Evolutionary conservation across 805 yeast species (phyloP).

Genomic region (Phaffomyces antillensis): DNA sequence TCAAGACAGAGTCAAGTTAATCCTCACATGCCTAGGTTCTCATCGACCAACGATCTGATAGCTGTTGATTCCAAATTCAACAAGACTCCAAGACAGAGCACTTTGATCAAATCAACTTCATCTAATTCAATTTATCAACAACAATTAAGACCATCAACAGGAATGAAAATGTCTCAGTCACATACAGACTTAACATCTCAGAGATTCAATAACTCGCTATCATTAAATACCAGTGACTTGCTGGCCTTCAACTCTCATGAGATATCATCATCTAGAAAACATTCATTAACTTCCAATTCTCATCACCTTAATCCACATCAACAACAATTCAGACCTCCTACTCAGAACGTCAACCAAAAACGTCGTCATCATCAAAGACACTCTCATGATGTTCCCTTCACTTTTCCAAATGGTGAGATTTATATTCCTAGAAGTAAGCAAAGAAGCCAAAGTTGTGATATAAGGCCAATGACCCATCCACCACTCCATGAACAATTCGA

Average conservation of each 20-base stretch:
- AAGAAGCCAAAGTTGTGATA: conserved; percentile 12
- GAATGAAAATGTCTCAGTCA: neutral
- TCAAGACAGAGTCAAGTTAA: conserved; percentile 7
- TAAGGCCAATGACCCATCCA: conserved; percentile 4
- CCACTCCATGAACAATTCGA: neutral
- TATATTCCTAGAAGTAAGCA: conserved; percentile 24
- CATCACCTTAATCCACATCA: neutral
- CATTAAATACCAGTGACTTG: conserved; percentile 2
- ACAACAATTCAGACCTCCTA: neutral
- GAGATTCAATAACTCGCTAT: neutral
- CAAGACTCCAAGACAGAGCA: neutral
- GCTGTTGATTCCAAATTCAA: conserved; percentile 6
- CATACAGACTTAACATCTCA: conserved; percentile 1
- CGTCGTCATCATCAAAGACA: conserved; percentile 7
- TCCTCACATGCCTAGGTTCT: conserved; percentile 14
- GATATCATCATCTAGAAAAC: conserved; percentile 2
- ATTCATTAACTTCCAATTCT: neutral
- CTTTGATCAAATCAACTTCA: neutral
- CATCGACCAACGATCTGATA: conserved; percentile 19
- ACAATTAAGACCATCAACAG: conserved; percentile 3
- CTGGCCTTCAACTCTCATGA: neutral
- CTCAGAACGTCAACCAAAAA: neutral
- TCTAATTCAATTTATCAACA: neutral
- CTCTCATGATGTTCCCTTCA: conserved; percentile 16
- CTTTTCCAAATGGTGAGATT: conserved; percentile 25